phyloP scores from a whole-genome alignment of 2,329 filamentous ascomycete species.

The Alternaria brassicicola region DNA sequence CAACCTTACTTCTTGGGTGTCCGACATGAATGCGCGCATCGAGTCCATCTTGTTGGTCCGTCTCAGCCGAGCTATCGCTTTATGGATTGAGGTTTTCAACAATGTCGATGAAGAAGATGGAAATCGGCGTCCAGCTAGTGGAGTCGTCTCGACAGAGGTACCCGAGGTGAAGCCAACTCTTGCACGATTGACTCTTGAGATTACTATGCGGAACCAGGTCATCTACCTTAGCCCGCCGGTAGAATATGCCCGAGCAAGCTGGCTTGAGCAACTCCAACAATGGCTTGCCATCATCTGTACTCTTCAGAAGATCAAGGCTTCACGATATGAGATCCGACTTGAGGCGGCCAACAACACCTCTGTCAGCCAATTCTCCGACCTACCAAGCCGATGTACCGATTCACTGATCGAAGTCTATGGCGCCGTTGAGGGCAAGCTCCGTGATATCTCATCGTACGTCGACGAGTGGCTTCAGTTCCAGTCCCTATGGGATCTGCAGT shows the following conservation, averaged over 20 bases:
- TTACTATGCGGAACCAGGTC: conserved; percentile 97
- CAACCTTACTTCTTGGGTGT: conserved; percentile 90
- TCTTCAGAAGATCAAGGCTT: conserved; percentile 90
- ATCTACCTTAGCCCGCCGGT: conserved; percentile 95
- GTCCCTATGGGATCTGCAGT: conserved; percentile 96
- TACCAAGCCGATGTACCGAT: conserved; percentile 82
- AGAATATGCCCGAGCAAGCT: conserved; percentile 88
- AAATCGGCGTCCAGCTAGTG: conserved; percentile 34
- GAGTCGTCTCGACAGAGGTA: conserved; percentile 54
- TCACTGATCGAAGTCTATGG: conserved; percentile 80
- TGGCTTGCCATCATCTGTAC: conserved; percentile 95
- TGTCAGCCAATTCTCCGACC: conserved; percentile 74
- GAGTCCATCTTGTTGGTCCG: conserved; percentile 80
- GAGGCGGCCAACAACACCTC: conserved; percentile 67
- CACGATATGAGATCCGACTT: conserved; percentile 88
- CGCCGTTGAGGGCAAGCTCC: conserved; percentile 81
- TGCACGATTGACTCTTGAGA: conserved; percentile 80
- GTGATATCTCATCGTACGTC: conserved; percentile 81
- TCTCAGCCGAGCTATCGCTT: conserved; percentile 79
- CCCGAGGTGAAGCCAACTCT: conserved; percentile 63
- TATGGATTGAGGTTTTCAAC: conserved; percentile 88
- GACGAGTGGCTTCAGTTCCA: conserved; percentile 99
- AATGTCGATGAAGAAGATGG: conserved; percentile 44
- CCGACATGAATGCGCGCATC: conserved; percentile 83
- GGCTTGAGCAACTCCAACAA: conserved; percentile 89